A percentile compares a stretch with the other conserved stretches of the same genome.
Evolutionary conservation across 495 filamentous ascomycete genomes (phyloP).

Genomic region (Xylaria curta): DNA sequence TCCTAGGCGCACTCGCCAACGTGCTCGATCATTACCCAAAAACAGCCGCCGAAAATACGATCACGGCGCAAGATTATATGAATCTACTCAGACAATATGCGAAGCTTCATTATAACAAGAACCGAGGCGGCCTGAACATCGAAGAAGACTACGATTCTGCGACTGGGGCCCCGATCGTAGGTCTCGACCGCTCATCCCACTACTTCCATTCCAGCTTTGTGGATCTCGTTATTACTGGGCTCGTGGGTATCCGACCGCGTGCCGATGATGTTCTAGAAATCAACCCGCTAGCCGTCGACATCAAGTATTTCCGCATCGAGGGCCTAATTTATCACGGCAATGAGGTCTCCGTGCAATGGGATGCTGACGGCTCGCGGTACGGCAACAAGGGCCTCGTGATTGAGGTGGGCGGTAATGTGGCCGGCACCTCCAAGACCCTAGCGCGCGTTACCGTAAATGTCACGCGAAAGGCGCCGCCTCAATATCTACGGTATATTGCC

Average conservation of each 20-base stretch:
- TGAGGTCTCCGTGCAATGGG: slow-evolving; percentile 41
- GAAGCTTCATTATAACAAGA: slow-evolving; percentile 37
- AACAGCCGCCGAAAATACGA: slow-evolving; percentile 16
- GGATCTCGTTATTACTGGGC: slow-evolving; percentile 39
- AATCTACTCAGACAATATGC: slow-evolving; percentile 39
- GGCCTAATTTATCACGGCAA: slow-evolving; percentile 43
- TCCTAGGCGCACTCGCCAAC: slow-evolving; percentile 39
- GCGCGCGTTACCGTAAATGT: slow-evolving; percentile 22
- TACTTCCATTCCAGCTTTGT: slow-evolving; percentile 46
- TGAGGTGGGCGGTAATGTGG: slow-evolving; percentile 31
- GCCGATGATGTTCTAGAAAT: slow-evolving; percentile 40
- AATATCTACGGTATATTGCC: slow-evolving; percentile 30
- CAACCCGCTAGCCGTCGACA: slow-evolving; percentile 38
- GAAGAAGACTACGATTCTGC: slow-evolving; percentile 41
- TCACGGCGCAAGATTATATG: slow-evolving; percentile 34
- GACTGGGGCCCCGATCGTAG: slow-evolving; percentile 22
- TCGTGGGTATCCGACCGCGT: slow-evolving; percentile 39
- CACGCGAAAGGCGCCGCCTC: slow-evolving; percentile 27
- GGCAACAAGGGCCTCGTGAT: slow-evolving; percentile 34
- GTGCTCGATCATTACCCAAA: slow-evolving; percentile 42
- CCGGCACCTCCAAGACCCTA: background rate
- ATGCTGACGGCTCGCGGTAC: slow-evolving; percentile 35
- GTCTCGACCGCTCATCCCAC: slow-evolving; percentile 38
- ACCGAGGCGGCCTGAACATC: slow-evolving; percentile 35
- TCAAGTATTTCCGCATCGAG: slow-evolving; percentile 42